phyloP scores from a whole-genome alignment of 768 basidiomycete genomes.

The Suillus brevipes region DNA sequence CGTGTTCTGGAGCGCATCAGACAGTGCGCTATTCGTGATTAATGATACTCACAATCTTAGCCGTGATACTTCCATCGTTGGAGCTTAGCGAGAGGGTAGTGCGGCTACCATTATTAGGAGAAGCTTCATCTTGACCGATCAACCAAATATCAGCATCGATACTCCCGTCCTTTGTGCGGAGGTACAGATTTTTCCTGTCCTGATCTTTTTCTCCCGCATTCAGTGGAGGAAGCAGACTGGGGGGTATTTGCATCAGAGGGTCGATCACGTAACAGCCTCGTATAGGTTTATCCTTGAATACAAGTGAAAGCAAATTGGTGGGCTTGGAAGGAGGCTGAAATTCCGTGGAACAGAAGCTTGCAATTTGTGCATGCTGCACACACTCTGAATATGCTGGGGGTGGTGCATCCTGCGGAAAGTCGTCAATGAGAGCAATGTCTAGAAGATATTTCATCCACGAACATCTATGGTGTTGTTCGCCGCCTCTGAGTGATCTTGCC shows the following conservation, averaged over 20 bases:
- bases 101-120: not conserved
- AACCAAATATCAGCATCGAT: constrained; percentile 28
- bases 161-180: constrained; percentile 16
- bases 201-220: constrained; percentile 7
- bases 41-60: constrained; percentile 14
- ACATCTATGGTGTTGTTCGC: not conserved
- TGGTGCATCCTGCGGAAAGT: not conserved
- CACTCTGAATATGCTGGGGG: constrained; percentile 13
- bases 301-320: constrained; percentile 14
- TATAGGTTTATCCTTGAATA: constrained; percentile 9
- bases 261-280: constrained; percentile 19
- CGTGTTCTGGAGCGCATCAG: constrained; percentile 8
- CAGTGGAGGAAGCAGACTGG: constrained; percentile 15
- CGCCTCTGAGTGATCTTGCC: not conserved
- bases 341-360: not conserved
- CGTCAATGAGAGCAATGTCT: not conserved
- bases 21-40: not conserved
- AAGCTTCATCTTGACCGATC: constrained; percentile 14
- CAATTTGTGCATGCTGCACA: not conserved
- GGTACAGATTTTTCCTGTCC: constrained; percentile 15
- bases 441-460: not conserved
- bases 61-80: constrained; percentile 12
- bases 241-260: constrained; percentile 16
- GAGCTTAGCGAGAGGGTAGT: constrained; percentile 12
- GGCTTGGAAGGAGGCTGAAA: constrained; percentile 8